phyloP scores from a whole-genome alignment of 345 rosid genomes.

The Fremontodendron californicum region DNA sequence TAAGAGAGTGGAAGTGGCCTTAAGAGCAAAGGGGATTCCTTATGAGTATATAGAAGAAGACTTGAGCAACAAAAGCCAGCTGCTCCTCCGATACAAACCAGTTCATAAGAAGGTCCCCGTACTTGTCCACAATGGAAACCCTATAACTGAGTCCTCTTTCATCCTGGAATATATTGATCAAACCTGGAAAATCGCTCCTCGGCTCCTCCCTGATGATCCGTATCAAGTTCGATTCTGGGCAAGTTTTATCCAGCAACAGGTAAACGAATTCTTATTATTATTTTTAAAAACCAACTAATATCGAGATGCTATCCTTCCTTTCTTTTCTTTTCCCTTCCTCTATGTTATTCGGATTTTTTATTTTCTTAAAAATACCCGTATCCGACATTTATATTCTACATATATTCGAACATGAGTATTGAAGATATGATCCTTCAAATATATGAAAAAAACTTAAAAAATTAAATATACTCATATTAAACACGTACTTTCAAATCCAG shows the following conservation, averaged over 20 bases:
- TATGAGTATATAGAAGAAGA: background rate
- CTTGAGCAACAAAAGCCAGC: background rate
- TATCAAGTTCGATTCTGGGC: background rate
- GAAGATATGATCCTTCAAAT: too few relatives aligned
- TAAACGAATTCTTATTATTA: too few relatives aligned
- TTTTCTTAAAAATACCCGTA: too few relatives aligned
- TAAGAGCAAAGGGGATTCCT: background rate
- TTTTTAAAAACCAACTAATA: too few relatives aligned
- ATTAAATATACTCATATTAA: too few relatives aligned
- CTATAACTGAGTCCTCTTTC: background rate
- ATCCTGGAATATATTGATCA: background rate
- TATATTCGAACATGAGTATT: too few relatives aligned
- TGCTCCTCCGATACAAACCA: background rate
- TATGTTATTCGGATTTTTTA: too few relatives aligned
- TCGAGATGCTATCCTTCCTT: background rate
- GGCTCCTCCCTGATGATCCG: background rate
- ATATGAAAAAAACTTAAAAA: too few relatives aligned
- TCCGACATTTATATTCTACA: too few relatives aligned
- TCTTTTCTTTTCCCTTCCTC: too few relatives aligned
- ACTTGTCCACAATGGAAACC: background rate
- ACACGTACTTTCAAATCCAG: too few relatives aligned
- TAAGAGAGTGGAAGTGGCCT: background rate
- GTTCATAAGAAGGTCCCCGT: background rate
- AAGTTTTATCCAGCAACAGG: too few relatives aligned
- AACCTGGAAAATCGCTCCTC: background rate